Base-by-base conservation (phyloP, 352 stramenopile species). In the Globisporangium splendens region DNA sequence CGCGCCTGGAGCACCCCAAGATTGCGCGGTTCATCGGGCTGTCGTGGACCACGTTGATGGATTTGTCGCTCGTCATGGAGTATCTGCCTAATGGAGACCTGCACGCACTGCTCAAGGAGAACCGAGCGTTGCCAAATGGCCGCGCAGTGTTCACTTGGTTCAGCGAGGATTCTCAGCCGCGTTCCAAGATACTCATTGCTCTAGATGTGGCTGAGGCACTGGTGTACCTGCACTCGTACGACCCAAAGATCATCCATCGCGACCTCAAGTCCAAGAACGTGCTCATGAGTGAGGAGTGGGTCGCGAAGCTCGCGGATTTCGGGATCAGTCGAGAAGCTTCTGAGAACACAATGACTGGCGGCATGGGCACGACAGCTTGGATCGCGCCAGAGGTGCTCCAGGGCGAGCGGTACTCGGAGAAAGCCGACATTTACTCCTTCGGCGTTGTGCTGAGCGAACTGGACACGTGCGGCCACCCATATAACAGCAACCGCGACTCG, bases 281-380 rank as follows among this genome's bases (percentile, higher is more conserved):
- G 17, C 52, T 86, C 8, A 50, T 83, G 3, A 41, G 46, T 13
- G 56, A 33, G 3, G 54, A 72, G 17, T 75, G 67, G 53, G 44
- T 57, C 6, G 70, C 75, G 8, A 86, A 86, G 54, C 24, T 86
- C 13, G 67, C 54, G 2, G 75, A 81, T 42, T 86, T 86, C 63
- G 75, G 75, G 14, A 75, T 77, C 14, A 79, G 65, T 38, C 63
- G 75, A 3, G 68, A 68, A 35, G 63, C 31, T 7, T 54, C 18
- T 61, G 65, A 73, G 14, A 59, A 75, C 46, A 59, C 59, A n/a
- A 67, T 67, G 58, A 75, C 68, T 3, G 59, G 38, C n/a, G 67
- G 57, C 18, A 69, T 75, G 28, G 68, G 68, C 35, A 75, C 68
- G 1, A 58, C 57, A 18, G 63, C 68, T 22, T 75, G 68, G 68